Evolutionary conservation across 164 flowering plant genomes (phyloP).

Genomic region (Hamamelis virginiana): DNA sequence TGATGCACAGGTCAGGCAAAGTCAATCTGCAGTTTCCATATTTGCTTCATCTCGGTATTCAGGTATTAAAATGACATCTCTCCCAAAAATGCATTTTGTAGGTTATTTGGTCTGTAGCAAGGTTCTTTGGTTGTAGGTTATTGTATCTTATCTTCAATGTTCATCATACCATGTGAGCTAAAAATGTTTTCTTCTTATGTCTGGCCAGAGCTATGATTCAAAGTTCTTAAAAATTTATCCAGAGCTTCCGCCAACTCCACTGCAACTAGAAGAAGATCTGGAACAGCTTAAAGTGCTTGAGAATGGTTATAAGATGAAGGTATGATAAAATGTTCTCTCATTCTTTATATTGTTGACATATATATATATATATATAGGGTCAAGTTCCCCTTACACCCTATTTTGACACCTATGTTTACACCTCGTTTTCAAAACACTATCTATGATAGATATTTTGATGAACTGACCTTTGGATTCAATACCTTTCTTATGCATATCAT

Average conservation of each 20-base stretch:
- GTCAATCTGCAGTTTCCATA: conserved; percentile 80
- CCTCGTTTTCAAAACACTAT: too few species aligned
- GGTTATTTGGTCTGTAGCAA: too few species aligned
- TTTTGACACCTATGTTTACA: too few species aligned
- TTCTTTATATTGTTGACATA: too few species aligned
- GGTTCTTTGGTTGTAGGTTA: not conserved
- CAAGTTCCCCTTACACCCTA: too few species aligned
- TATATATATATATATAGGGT: too few species aligned
- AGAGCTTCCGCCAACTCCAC: conserved; percentile 77
- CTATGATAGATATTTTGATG: too few species aligned
- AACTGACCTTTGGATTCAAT: too few species aligned
- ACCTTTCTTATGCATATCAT: too few species aligned
- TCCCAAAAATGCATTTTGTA: not conserved
- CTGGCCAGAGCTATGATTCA: conserved; percentile 76
- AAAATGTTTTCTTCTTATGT: conserved; percentile 4
- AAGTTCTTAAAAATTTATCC: conserved; percentile 83
- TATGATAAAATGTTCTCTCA: conserved; percentile 10
- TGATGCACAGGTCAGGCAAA: conserved; percentile 62
- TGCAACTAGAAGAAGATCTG: conserved; percentile 96
- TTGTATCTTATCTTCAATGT: not conserved
- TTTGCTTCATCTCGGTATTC: conserved; percentile 94
- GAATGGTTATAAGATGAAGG: conserved; percentile 99
- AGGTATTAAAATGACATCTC: conserved; percentile 44
- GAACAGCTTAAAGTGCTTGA: conserved; percentile 98
- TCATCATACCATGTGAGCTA: not conserved